Conservation (phyloP, 345 rosid species). For the Psidium guajava region DNA sequence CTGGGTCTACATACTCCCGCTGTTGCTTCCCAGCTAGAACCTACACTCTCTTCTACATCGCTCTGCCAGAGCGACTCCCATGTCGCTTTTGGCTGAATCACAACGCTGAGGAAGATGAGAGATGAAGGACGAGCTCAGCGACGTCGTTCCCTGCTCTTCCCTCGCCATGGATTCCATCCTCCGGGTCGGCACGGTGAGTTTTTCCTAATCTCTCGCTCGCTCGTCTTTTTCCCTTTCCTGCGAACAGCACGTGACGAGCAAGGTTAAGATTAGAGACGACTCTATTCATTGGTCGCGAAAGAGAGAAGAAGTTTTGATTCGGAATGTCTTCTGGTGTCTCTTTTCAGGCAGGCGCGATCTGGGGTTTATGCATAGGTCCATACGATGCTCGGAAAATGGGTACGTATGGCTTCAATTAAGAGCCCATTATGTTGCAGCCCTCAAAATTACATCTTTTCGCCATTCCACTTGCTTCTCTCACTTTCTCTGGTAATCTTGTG, state of each 20-base stretch:
- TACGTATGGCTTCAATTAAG: neutral
- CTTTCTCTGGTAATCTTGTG: neutral
- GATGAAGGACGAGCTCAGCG: constrained; percentile 43
- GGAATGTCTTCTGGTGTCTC: neutral
- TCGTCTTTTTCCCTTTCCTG: neutral
- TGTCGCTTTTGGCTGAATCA: neutral
- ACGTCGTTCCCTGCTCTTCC: constrained; percentile 70
- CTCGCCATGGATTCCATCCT: constrained; percentile 51
- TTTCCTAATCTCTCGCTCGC: neutral
- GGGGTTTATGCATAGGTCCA: constrained; percentile 63
- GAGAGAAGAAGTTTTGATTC: neutral
- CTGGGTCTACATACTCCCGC: neutral
- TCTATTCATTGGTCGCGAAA: neutral
- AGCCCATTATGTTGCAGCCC: neutral
- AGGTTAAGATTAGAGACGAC: neutral
- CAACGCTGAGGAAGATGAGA: constrained; percentile 5
- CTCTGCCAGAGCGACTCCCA: neutral
- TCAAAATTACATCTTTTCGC: neutral
- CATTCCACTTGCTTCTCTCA: neutral
- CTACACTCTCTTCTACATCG: neutral
- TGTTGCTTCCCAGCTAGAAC: neutral
- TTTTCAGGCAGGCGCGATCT: constrained; percentile 64
- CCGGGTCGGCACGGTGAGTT: constrained; percentile 51
- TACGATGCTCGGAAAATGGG: constrained; percentile 51
- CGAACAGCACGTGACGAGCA: neutral